Evolutionary conservation across 2,329 filamentous ascomycete species (phyloP).

Genomic region (Beauveria varroae): DNA sequence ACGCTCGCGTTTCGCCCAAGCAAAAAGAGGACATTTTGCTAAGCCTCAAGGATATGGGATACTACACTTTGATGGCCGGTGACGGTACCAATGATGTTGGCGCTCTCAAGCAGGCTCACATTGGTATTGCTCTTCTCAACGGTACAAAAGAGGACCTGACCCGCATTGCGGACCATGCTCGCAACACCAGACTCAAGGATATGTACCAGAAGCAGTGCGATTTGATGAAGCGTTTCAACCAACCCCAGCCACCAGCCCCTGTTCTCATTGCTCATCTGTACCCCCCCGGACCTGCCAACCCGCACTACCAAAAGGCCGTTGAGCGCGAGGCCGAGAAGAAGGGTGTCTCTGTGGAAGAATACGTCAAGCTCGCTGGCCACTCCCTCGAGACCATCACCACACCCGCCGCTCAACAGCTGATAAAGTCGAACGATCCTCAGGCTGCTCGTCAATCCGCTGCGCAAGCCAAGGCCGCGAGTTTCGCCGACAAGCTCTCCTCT

Average conservation of each 20-base stretch:
- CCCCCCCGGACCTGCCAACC: slow-evolving; percentile 82
- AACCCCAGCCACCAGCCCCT: slow-evolving; percentile 88
- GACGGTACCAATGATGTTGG: slow-evolving; percentile 98
- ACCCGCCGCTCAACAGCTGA: slow-evolving; percentile 54
- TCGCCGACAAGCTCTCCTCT: slow-evolving; percentile 80
- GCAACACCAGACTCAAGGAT: slow-evolving; percentile 96
- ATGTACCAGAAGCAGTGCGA: slow-evolving; percentile 93
- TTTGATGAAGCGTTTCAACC: slow-evolving; percentile 92
- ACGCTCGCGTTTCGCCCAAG: slow-evolving; percentile 94
- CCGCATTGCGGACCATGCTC: slow-evolving; percentile 85
- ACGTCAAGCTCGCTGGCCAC: slow-evolving; percentile 44
- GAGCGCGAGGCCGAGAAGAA: slow-evolving; percentile 78
- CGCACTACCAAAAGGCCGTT: slow-evolving; percentile 89
- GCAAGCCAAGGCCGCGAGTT: slow-evolving; percentile 62
- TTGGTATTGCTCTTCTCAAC: slow-evolving; percentile 92
- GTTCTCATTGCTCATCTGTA: slow-evolving; percentile 87
- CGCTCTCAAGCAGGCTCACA: slow-evolving; percentile 94
- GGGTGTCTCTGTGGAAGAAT: slow-evolving; percentile 55
- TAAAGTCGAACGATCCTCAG: slow-evolving; percentile 28
- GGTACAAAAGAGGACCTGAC: slow-evolving; percentile 85
- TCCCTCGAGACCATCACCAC: slow-evolving; percentile 58
- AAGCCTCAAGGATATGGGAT: slow-evolving; percentile 90
- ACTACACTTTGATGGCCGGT: slow-evolving; percentile 97
- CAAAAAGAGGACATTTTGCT: slow-evolving; percentile 99
- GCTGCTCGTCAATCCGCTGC: slow-evolving; percentile 48